Evolutionary conservation across 1,139 yeast species (phyloP), one percentile per base, ranked within the genome.

Genomic region (Suhomyces chickasaworum): DNA sequence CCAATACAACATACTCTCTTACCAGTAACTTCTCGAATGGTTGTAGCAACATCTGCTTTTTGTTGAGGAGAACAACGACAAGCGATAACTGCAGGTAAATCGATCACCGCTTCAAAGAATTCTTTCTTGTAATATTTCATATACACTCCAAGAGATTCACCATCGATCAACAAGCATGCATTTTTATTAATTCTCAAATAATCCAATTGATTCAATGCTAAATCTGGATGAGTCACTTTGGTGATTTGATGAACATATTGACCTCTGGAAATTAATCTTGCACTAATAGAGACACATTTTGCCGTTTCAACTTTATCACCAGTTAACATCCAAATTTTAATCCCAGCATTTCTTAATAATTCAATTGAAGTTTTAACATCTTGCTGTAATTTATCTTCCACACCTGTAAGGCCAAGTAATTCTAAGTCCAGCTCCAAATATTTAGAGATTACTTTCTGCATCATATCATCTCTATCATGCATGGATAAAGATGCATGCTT

Each of bases 291-390:
- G 31, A 95, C 97, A 76, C 99, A 93, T 52, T 89, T 81, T 1
- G 99, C 99, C 0, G 99, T 95, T 67, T 95, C 99, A 7, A 93
- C 98, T 64, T 95, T 95, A 64, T 95, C 99, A 53, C 99, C 99
- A 0, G 99, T 95, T 42, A 95, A 73, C 99, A 95, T 95, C 99
- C 99, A 95, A 44, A 95, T 93, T 60, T 89, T 89, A 48, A 95
- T 83, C 2, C 99, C 99, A 0, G 99, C 99, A 68, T 95, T 93
- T 56, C 99, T 77, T 53, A 95, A 75, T 32, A 93, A 74, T 68
- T 95, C 99, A 50, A 95, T 84, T 0, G 97, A 89, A 0, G 95
- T 80, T 64, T 91, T 93, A 47, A 95, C 97, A 62, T 91, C 91
- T 45, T 80, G 79, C 64, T 95, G 99, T 41, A 95, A 75, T 59